phyloP scores from a whole-genome alignment of 352 stramenopile genomes.

The Hyaloperonospora brassicae region DNA sequence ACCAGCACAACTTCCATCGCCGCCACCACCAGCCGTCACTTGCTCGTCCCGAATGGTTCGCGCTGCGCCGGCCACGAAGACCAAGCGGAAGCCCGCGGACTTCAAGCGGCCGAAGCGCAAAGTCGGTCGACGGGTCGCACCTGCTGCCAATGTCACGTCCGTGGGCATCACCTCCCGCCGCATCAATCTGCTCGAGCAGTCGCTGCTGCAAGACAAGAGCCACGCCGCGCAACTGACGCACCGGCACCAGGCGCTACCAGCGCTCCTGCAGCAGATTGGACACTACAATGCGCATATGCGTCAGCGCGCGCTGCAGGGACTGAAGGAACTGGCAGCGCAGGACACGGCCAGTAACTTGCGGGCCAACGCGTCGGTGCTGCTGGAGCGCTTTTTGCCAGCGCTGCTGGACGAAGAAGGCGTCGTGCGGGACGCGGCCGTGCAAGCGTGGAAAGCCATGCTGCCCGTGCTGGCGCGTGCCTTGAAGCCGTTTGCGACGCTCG shows the following conservation, averaged over 20 bases:
- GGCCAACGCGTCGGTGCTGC: constrained; percentile 58
- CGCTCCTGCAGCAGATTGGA: constrained; percentile 54
- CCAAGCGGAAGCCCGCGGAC: constrained; percentile 82
- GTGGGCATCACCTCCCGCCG: constrained; percentile 64
- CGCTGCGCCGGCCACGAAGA: constrained; percentile 35
- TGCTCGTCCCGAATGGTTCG: constrained; percentile 30
- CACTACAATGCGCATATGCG: constrained; percentile 82
- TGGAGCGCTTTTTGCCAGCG: constrained; percentile 69
- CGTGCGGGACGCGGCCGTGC: constrained; percentile 61
- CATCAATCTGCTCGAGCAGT: constrained; percentile 81
- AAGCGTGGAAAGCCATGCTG: constrained; percentile 61
- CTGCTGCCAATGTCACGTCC: constrained; percentile 69
- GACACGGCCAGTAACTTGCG: constrained; percentile 46
- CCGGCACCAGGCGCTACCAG: constrained; percentile 53
- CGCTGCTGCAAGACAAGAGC: constrained; percentile 59
- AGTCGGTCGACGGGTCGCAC: constrained; percentile 59
- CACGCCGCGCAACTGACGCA: constrained; percentile 51
- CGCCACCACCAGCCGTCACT: background rate
- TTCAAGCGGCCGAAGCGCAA: constrained; percentile 86
- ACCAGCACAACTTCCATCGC: no score
- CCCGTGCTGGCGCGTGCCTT: constrained; percentile 42
- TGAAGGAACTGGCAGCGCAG: constrained; percentile 51
- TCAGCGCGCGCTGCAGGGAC: constrained; percentile 53
- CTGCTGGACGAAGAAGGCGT: constrained; percentile 76
- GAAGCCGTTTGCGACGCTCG: constrained; percentile 61